A percentile compares a stretch with the other conserved stretches of the same genome.
Evolutionary conservation across 768 basidiomycete genomes (phyloP).

Genomic region (Cubamyces lactineus): DNA sequence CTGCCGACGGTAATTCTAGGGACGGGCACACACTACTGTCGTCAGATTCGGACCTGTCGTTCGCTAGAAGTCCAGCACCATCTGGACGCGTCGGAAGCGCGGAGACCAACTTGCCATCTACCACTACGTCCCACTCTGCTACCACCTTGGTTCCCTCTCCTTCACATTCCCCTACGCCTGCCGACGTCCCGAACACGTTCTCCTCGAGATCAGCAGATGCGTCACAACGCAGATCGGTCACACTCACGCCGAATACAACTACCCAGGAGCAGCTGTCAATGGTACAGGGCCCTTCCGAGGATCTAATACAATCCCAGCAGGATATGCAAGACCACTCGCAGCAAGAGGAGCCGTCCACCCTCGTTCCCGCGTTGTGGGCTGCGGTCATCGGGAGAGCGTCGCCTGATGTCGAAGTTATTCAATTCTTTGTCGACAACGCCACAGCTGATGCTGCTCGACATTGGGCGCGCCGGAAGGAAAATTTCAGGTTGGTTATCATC

Average conservation of each 20-base stretch:
- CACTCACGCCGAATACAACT: neutral
- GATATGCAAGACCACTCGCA: neutral
- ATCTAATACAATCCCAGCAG: neutral
- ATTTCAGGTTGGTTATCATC: neutral
- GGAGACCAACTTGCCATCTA: neutral
- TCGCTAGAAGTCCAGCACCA: constrained; percentile 1
- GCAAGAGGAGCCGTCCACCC: neutral
- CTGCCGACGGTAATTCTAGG: neutral
- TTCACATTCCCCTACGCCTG: neutral
- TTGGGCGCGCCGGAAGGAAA: constrained; percentile 20
- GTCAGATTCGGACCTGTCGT: neutral
- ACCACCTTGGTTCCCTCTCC: neutral
- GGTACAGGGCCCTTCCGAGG: neutral
- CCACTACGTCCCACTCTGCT: neutral
- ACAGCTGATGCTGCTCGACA: constrained; percentile 16
- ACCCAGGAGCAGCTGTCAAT: neutral
- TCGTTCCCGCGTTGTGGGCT: constrained; percentile 26
- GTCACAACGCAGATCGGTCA: constrained; percentile 10
- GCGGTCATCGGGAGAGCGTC: constrained; percentile 11
- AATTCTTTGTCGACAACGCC: constrained; percentile 27
- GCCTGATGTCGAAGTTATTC: constrained; percentile 13
- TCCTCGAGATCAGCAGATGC: neutral
- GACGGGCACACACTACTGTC: neutral
- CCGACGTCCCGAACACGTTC: neutral
- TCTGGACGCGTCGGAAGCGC: neutral